Percentiles rank a stretch among this genome's conserved stretches.
Conservation (phyloP, 441 rosid genomes). For the Gossypium lobatum region DNA sequence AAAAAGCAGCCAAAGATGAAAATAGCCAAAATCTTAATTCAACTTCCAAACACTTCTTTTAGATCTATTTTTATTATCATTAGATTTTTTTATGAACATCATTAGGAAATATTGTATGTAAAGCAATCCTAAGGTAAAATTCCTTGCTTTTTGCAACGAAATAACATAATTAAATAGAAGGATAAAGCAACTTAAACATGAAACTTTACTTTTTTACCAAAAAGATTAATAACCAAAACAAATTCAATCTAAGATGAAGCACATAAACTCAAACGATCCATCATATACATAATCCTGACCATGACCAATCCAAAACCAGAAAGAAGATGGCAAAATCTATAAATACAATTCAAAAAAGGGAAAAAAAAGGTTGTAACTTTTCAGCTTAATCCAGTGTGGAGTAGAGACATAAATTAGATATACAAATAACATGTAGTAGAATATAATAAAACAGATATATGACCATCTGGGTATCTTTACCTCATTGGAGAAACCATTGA, state of each 20-base stretch:
- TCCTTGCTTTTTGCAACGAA: neutral
- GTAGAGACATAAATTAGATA: neutral
- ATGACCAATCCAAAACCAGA: neutral
- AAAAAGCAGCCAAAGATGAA: neutral
- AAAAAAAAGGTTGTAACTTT: constrained; percentile 9
- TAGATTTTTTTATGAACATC: neutral
- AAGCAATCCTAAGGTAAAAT: neutral
- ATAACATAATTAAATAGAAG: neutral
- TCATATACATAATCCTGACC: neutral
- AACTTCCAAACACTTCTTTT: neutral
- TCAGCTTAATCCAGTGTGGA: neutral
- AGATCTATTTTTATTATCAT: neutral
- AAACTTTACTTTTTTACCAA: neutral
- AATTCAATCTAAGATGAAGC: neutral
- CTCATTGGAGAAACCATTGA: constrained; percentile 18
- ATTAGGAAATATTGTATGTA: neutral
- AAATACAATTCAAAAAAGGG: neutral
- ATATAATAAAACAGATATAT: neutral
- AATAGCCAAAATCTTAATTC: neutral
- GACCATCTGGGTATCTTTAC: constrained; percentile 5
- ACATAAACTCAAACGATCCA: neutral
- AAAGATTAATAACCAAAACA: neutral
- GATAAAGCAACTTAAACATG: neutral
- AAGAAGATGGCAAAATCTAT: neutral
- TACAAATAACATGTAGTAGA: neutral